Evolutionary conservation across 2,329 filamentous ascomycete genomes (phyloP).

Genomic region (Mycosphaerella arachidis): DNA sequence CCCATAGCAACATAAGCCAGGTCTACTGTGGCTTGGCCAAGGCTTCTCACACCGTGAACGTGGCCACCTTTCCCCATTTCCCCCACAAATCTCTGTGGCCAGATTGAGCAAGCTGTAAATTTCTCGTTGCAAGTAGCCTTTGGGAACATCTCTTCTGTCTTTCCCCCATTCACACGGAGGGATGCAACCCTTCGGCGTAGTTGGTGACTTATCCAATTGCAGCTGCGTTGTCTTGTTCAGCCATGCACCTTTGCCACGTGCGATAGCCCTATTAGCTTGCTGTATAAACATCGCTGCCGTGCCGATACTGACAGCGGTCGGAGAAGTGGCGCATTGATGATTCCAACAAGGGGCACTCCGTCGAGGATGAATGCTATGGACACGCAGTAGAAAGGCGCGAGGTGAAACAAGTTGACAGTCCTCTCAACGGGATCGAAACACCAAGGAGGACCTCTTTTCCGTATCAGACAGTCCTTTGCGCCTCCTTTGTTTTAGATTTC

Average conservation of each 20-base stretch:
- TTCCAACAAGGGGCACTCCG: conserved; percentile 59
- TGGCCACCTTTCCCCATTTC: conserved; percentile 67
- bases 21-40: conserved; percentile 70
- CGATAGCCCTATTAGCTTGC: conserved; percentile 1
- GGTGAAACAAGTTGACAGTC: conserved; percentile 76
- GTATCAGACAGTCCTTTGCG: conserved; percentile 64
- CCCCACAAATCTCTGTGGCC: conserved; percentile 60
- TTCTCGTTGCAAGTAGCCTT: conserved; percentile 67
- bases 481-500: conserved; percentile 67
- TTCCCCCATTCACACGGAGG: conserved; percentile 79
- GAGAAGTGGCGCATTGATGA: conserved; percentile 68
- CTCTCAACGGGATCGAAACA: conserved; percentile 71
- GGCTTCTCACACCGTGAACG: conserved; percentile 70
- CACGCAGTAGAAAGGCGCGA: conserved; percentile 78
- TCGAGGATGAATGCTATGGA: conserved; percentile 65
- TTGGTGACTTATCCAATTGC: conserved; percentile 58
- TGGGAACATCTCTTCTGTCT: conserved; percentile 61
- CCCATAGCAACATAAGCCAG: conserved; percentile 70
- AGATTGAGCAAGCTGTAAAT: conserved; percentile 69
- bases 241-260: conserved; percentile 61
- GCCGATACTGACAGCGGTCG: conserved; percentile 14
- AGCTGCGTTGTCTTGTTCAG: conserved; percentile 60
- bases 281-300: background rate
- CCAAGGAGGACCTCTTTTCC: conserved; percentile 61
- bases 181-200: conserved; percentile 64